phyloP scores from a whole-genome alignment of 164 flowering plant genomes.

The Buxus sempervirens region DNA sequence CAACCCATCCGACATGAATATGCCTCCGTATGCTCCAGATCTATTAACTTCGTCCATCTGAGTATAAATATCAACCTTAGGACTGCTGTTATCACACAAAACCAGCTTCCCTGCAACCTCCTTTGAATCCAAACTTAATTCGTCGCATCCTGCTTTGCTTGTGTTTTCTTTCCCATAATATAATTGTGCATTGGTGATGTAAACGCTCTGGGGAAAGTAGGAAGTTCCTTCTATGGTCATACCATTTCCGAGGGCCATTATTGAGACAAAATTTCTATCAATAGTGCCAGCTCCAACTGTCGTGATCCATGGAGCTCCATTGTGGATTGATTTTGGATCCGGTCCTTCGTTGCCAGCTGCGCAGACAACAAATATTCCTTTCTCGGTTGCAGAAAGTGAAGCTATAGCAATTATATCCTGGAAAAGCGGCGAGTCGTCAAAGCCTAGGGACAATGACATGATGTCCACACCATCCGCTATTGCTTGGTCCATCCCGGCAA shows the following conservation, averaged over 20 bases:
- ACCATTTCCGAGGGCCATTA: conserved; percentile 16
- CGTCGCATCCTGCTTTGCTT: conserved; percentile 14
- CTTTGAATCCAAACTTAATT: conserved; percentile 8
- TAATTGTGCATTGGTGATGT: conserved; percentile 17
- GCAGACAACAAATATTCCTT: conserved; percentile 37
- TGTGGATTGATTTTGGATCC: background rate
- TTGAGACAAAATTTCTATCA: conserved; percentile 19
- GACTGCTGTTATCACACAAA: conserved; percentile 16
- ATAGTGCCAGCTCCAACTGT: conserved; percentile 31
- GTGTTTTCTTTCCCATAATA: conserved; percentile 21
- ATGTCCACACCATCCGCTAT: conserved; percentile 52
- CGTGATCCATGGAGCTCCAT: conserved; percentile 39
- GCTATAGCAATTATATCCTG: conserved; percentile 34
- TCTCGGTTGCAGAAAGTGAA: conserved; percentile 41
- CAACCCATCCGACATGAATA: conserved; percentile 9
- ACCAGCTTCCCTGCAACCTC: conserved; percentile 31
- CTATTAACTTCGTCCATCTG: conserved; percentile 21
- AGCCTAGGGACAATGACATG: conserved; percentile 30
- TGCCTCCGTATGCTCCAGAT: conserved; percentile 25
- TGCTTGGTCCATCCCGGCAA: conserved; percentile 63
- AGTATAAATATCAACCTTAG: background rate
- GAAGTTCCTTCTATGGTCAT: conserved; percentile 20
- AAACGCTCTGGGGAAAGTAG: conserved; percentile 22
- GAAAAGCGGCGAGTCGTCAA: conserved; percentile 8
- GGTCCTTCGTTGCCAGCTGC: conserved; percentile 35